Base-by-base conservation (phyloP, 371 early-diverging fungal genomes). In the Rhizopus sp. region DNA sequence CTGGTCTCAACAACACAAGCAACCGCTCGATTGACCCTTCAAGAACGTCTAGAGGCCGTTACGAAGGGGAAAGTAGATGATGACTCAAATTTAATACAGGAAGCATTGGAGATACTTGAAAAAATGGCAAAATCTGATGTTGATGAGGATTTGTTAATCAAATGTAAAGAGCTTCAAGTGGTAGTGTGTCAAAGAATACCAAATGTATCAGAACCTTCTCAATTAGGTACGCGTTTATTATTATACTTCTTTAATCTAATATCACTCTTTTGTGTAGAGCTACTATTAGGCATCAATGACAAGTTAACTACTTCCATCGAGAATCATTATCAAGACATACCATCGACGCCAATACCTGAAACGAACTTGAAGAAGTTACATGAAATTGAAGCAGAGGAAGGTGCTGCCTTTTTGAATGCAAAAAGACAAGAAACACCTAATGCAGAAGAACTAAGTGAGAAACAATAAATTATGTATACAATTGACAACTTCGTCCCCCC, bases 301-400 rank as follows among this genome's bases (percentile, higher is more conserved):
- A 50, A 72, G 29, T 49, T 80, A 30, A 70, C 66, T 3, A 16
- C 62, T 9, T 66, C 66, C 1, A 59, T 74, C 15, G 55, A 54
- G 31, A 33, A 31, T 5, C 74, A 66, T 44, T 53, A 66, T 29
- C 51, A 49, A 17, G 55, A 64, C 16, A 68, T 46, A 47, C 44
- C 50, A 8, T 16, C 33, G 17, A 54, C 15, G 37, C 17, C 52
- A 3, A 38, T 42, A 29, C 41, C 12, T 4, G 12, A 47, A 34
- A 29, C 50, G 30, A 33, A 63, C 37, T 50, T 77, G 34, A 68
- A 73, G 49, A 64, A 66, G n/a, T 50, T 75, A 30, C 66, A 67
- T 46, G 73, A 72, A 32, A 68, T 62, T 5, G 76, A 77, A 53
- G 69, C 70, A 42, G 76, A 80, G 57, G 78, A 77, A 67, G 70